These are phyloP conservation scores for Pontederia paniculata DNA, from an alignment of 176 grass and related monocot species.

Conservation along the genomic window DNA sequence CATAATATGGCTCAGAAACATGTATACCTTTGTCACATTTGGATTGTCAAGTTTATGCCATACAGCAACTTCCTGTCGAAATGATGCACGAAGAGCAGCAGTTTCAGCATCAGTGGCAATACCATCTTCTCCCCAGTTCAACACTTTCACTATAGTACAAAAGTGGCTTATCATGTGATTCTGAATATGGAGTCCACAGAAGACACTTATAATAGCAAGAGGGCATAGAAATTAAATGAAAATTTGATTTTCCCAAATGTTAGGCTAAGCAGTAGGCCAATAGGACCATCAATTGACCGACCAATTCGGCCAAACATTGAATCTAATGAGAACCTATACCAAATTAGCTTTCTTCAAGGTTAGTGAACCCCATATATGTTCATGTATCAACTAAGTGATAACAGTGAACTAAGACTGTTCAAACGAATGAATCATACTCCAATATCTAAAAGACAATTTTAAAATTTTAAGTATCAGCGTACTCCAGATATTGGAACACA, in stretches of 20 bases:
- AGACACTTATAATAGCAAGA: not conserved
- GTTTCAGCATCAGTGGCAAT: conserved; percentile 23
- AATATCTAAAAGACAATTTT: no score
- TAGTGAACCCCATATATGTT: no score
- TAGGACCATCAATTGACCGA: no score
- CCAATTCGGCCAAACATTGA: no score
- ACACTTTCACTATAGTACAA: conserved; percentile 58
- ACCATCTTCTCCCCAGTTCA: conserved; percentile 61
- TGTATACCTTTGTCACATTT: conserved; percentile 65
- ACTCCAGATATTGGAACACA: no score
- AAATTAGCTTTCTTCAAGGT: no score
- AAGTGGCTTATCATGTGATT: not conserved
- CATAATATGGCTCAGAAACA: not conserved
- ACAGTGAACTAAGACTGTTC: no score
- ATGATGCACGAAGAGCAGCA: conserved; percentile 50
- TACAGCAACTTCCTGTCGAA: conserved; percentile 65
- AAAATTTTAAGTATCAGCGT: no score
- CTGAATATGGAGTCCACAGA: not conserved
- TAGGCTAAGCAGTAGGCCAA: not conserved
- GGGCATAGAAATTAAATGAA: not conserved
- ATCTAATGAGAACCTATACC: no score
- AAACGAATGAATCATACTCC: no score
- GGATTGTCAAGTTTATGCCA: conserved; percentile 78
- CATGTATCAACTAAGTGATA: no score
- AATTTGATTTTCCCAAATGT: not conserved